A percentile compares a stretch with the other conserved stretches of the same genome.
Evolutionary conservation across 805 yeast species (phyloP).

Genomic region (Saccharomyces jurei): DNA sequence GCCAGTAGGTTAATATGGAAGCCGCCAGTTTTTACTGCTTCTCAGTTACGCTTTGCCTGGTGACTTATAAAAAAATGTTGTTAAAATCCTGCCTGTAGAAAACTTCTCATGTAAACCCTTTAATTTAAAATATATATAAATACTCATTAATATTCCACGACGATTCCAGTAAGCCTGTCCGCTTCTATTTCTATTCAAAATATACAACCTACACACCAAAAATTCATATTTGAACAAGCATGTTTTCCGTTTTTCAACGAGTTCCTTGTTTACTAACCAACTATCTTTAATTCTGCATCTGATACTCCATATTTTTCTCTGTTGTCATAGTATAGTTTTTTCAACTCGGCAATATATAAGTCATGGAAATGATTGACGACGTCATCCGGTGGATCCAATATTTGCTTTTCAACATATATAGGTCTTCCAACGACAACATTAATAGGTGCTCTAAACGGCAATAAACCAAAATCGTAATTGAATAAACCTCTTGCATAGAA

Average conservation of each 20-base stretch:
- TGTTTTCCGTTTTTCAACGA: background rate
- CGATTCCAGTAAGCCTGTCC: background rate
- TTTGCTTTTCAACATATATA: slow-evolving; percentile 43
- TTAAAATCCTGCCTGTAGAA: background rate
- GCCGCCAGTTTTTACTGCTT: slow-evolving; percentile 91
- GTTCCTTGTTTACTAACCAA: slow-evolving; percentile 11
- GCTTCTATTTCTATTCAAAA: background rate
- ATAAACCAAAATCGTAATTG: slow-evolving; percentile 82
- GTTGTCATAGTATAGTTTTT: slow-evolving; percentile 57
- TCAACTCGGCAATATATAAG: slow-evolving; percentile 56
- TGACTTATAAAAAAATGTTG: slow-evolving; percentile 26
- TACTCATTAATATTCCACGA: background rate
- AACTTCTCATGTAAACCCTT: background rate
- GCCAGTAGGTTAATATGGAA: slow-evolving; percentile 75
- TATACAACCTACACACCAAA: background rate
- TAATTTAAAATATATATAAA: background rate
- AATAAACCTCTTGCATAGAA: slow-evolving; percentile 89
- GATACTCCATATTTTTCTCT: slow-evolving; percentile 41
- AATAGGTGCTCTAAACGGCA: slow-evolving; percentile 79
- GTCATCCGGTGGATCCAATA: slow-evolving; percentile 37
- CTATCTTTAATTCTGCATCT: slow-evolving; percentile 22
- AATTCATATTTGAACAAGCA: background rate
- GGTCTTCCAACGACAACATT: slow-evolving; percentile 70
- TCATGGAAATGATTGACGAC: slow-evolving; percentile 65
- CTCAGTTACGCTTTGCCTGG: slow-evolving; percentile 95